phyloP scores from a whole-genome alignment of 2,329 filamentous ascomycete species.

The Elsinoe fawcettii region DNA sequence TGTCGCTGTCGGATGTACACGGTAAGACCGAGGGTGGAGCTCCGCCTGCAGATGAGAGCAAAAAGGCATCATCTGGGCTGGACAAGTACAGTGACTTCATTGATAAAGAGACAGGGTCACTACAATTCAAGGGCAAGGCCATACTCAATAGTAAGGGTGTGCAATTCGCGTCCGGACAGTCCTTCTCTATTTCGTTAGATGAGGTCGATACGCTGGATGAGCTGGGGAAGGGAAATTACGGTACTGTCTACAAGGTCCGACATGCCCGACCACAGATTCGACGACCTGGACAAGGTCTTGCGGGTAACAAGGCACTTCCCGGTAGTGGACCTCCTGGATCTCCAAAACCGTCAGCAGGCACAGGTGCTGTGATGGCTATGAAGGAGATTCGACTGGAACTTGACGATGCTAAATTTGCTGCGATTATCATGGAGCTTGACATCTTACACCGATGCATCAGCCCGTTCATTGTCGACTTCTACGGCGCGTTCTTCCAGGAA shows the following conservation, averaged over 20 bases:
- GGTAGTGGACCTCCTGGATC: constrained; percentile 19
- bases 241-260: constrained; percentile 92
- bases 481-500: constrained; percentile 97
- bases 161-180: constrained; percentile 81
- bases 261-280: constrained; percentile 66
- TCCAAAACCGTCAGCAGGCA: constrained; percentile 38
- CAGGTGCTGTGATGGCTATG: constrained; percentile 93
- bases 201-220: constrained; percentile 91
- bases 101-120: constrained; percentile 80
- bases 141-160: constrained; percentile 83
- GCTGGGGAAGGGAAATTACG: constrained; percentile 95
- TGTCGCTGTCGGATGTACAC: constrained; percentile 34
- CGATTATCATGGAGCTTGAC: constrained; percentile 95
- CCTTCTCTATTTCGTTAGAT: constrained; percentile 89
- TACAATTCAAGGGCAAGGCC: constrained; percentile 90
- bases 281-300: constrained; percentile 51
- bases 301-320: constrained; percentile 51
- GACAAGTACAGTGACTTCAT: constrained; percentile 74
- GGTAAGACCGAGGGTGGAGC: constrained; percentile 20
- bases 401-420: constrained; percentile 92
- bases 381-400: constrained; percentile 95
- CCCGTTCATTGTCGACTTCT: constrained; percentile 97
- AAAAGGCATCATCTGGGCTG: constrained; percentile 43
- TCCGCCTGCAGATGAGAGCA: constrained; percentile 25
- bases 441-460: constrained; percentile 92